Evolutionary conservation across 2,329 filamentous ascomycete species (phyloP), one percentile per base, ranked within the genome.

Genomic region (Nannizziopsis arthrosporioides): DNA sequence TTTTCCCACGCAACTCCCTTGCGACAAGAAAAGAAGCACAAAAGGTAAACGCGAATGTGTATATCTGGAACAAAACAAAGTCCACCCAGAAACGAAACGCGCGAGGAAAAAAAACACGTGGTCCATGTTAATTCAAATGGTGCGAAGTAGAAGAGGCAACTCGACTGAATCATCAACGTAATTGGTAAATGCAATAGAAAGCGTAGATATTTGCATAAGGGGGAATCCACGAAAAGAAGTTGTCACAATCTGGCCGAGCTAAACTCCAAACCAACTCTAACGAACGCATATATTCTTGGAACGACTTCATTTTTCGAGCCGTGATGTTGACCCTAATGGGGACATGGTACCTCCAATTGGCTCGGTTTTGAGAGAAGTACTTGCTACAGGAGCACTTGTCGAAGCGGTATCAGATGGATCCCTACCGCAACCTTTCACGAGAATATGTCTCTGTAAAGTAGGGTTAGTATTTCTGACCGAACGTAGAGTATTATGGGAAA

Each of bases 371-470:
- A 36, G 2, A 12, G 3, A 9, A 8, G 44, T 5, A 27, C 32
- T n/a, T 10, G 35, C 10, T 34, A 19, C 30, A n/a, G 42, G 27
- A 10, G 32, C 17, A 7, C 38, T 15, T 22, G 45, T 42, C 8
- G 44, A 41, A 30, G 18, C 36, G 12, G 31, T 22, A 22, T 53
- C 48, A 19, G 44, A 15, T 9, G 35, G 42, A 35, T 62, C 61
- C 37, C 67, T 70, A 12, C 73, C 78, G 55, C 80, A 82, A 2
- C 78, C 78, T 59, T 82, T 83, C 31, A 83, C 80, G 4, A 82
- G 68, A 36, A 75, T 73, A 59, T 82, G 77, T 48, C 78, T 69
- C 75, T 82, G 56, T 54, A 49, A 39, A 41, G 38, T 9, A n/a
- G 36, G n/a, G n/a, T 17, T 44, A 14, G 50, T 7, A 42, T 7